Evolutionary conservation across 1,284 basidiomycete genomes (phyloP), one percentile per base, ranked within the genome.

Genomic region (Termitomyces sp.): DNA sequence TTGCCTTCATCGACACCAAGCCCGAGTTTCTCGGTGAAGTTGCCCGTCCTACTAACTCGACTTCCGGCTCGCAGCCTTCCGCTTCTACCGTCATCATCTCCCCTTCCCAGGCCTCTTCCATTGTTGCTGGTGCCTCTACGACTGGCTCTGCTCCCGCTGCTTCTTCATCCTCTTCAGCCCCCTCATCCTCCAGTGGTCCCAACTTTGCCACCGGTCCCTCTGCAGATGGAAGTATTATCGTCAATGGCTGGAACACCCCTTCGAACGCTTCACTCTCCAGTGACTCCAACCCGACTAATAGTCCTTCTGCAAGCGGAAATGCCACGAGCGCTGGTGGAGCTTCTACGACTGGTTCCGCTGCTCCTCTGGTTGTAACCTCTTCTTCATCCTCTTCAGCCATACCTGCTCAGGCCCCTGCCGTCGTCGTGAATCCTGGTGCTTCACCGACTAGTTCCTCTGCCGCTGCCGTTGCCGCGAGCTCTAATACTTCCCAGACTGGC

Each of bases 1-100:
- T 88, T 58, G 72, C 80, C 12, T 90, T 87, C 75, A 76, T 89
- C 67, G 85, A 88, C 70, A 77, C 73, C 42, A 57, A 73, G 54
- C 71, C 76, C 33, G 76, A 86, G 67, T 64, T 70, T 56, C 68
- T 88, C 63, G 73, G 74, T 54, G 67, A 75, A 58, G 68, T 83
- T 54, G 73, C 74, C 17, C 75, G 74, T 56, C 13, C 34, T 36
- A 64, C 59, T 24, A 43, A 36, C 31, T 50, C 56, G 24, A 55
- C 59, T 33, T 50, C 53, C 44, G 59, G 55, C 34, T 36, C 63
- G 2, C 52, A 62, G n/a, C 24, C 24, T 24, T 61, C 66, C 34
- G 67, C 67, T 3, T 58, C 68, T 36, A 75, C 76, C 3, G 59
- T 67, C 36, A 81, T 77, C 4, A 78, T 82, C 63, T 69, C 71